Evolutionary conservation across 2,329 filamentous ascomycete genomes (phyloP).

Genomic region (Hypoxylon sp.): DNA sequence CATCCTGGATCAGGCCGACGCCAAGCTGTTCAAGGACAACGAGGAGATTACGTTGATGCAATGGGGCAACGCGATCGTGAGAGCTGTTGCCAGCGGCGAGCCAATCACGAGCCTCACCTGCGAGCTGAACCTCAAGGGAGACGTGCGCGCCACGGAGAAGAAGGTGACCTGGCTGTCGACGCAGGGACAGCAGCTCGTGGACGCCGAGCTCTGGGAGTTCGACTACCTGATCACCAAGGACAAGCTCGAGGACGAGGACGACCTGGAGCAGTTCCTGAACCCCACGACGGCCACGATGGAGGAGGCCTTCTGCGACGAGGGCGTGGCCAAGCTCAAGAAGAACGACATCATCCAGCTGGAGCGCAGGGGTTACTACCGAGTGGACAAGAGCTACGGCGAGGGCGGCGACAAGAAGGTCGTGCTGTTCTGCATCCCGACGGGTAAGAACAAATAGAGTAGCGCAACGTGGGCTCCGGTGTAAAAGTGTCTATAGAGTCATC

Average conservation of each 20-base stretch:
- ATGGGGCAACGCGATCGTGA: constrained; percentile 90
- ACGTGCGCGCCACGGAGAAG: constrained; percentile 95
- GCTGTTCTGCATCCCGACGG: constrained; percentile 66
- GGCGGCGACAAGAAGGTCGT: constrained; percentile 63
- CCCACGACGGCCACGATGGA: constrained; percentile 77
- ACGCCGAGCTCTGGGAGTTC: constrained; percentile 90
- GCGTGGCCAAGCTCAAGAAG: constrained; percentile 78
- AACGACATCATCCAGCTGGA: constrained; percentile 96
- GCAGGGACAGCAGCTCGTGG: constrained; percentile 77
- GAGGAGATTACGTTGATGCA: constrained; percentile 97
- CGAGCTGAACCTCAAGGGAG: constrained; percentile 89
- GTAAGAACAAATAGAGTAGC: constrained; percentile 54
- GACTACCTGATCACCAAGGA: constrained; percentile 97
- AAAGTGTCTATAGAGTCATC: background rate
- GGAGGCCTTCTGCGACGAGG: constrained; percentile 80
- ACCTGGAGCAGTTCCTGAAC: constrained; percentile 84
- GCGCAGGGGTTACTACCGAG: constrained; percentile 88
- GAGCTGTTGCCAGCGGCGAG: constrained; percentile 65
- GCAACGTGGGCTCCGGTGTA: background rate
- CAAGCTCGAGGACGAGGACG: constrained; percentile 87
- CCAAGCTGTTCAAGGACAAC: constrained; percentile 77
- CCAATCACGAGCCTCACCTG: constrained; percentile 76
- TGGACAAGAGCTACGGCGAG: constrained; percentile 70
- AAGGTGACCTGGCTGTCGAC: constrained; percentile 93
- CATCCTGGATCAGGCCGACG: constrained; percentile 86